A percentile compares a stretch with the other conserved stretches of the same genome.
phyloP scores from a whole-genome alignment of 2,329 filamentous ascomycete species.

The Clarireedia sp. region DNA sequence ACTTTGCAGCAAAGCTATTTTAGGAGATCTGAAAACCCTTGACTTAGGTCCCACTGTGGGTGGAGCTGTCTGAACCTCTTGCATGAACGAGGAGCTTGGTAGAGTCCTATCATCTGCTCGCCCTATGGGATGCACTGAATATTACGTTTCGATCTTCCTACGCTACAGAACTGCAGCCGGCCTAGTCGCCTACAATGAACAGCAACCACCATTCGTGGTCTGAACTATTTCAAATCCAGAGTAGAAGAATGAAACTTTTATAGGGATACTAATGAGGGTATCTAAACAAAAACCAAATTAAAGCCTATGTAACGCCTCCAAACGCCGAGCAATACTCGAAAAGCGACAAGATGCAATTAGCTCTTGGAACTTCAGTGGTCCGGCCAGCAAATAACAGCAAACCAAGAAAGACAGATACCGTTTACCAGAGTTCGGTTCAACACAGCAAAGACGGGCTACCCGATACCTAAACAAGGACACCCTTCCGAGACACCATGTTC shows the following conservation, averaged over 20 bases:
- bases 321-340: background rate
- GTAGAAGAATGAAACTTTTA: conserved; percentile 2
- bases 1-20: background rate
- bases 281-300: conserved; percentile 9
- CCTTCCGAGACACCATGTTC: background rate
- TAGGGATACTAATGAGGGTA: conserved; percentile 16
- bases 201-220: background rate
- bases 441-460: too few relatives aligned
- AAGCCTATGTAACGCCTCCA: background rate
- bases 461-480: background rate
- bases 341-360: background rate
- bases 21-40: background rate
- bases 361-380: background rate
- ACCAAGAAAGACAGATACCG: background rate
- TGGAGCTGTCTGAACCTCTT: background rate
- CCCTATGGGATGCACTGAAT: background rate
- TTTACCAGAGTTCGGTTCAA: background rate
- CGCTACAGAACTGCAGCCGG: background rate
- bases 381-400: background rate
- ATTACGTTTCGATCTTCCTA: background rate
- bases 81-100: too few relatives aligned
- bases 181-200: background rate
- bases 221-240: conserved; percentile 8
- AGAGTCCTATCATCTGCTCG: background rate
- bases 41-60: background rate